Percentiles rank a stretch among this genome's conserved stretches.
Evolutionary conservation across 331 rosid species (phyloP).

Genomic region (Pyrus hybrid): DNA sequence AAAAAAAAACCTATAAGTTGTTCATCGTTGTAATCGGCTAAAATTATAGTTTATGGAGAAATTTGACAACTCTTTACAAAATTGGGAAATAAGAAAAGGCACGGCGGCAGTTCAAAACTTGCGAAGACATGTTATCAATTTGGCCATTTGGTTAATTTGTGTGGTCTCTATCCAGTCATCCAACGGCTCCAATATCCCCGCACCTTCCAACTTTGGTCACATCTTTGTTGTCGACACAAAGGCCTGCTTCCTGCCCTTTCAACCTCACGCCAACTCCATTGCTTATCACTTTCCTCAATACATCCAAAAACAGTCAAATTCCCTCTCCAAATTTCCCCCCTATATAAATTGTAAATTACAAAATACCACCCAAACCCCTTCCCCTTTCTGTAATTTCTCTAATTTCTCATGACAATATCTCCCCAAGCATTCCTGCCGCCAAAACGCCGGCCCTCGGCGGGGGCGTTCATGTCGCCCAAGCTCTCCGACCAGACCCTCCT

Average conservation of each 20-base stretch:
- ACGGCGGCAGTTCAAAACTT: conserved; percentile 14
- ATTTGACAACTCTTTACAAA: too few relatives aligned
- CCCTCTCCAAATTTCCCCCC: neutral
- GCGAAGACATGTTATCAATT: neutral
- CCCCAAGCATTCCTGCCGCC: conserved; percentile 38
- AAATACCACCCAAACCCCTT: conserved; percentile 10
- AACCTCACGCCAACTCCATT: neutral
- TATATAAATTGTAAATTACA: neutral
- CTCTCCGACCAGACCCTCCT: conserved; percentile 30
- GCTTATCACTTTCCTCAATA: neutral
- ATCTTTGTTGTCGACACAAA: neutral
- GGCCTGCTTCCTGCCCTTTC: neutral
- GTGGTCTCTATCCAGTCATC: neutral
- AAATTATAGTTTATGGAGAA: too few relatives aligned
- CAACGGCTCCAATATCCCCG: neutral
- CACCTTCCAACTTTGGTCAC: neutral
- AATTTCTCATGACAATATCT: conserved; percentile 42
- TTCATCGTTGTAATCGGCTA: too few relatives aligned
- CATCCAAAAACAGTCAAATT: conserved; percentile 25
- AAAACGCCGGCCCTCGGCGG: conserved; percentile 56
- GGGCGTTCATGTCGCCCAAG: conserved; percentile 47
- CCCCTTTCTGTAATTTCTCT: neutral
- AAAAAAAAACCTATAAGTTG: too few relatives aligned
- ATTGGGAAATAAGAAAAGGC: too few relatives aligned
- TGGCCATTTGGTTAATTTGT: too few relatives aligned